A percentile compares a stretch with the other conserved stretches of the same genome.
These are phyloP conservation scores for Brettanomyces bruxellensis DNA, from an alignment of 805 yeast genomes.

Conservation along the genomic window DNA sequence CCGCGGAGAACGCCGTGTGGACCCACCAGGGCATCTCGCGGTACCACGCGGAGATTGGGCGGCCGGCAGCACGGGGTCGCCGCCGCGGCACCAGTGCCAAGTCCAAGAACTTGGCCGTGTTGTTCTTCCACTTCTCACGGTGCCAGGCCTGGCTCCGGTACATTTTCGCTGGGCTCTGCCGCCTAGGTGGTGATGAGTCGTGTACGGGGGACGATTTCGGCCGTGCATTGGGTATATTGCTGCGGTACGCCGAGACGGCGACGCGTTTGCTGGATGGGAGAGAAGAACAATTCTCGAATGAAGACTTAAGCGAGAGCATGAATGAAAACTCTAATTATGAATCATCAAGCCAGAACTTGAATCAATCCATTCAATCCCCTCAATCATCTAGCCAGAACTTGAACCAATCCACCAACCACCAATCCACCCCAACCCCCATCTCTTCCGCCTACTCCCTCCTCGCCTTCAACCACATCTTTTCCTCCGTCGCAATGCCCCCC, in stretches of 20 bases:
- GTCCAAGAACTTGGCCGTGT: conserved; percentile 51
- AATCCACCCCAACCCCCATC: too few species aligned
- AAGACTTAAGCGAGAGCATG: too few species aligned
- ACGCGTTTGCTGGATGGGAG: too few species aligned
- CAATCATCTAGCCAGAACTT: not conserved
- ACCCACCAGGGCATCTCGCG: conserved; percentile 26
- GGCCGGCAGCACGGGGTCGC: conserved; percentile 23
- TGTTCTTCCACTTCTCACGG: conserved; percentile 41
- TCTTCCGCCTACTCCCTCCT: conserved; percentile 3
- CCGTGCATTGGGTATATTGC: conserved; percentile 12
- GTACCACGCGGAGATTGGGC: conserved; percentile 33
- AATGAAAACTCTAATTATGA: too few species aligned
- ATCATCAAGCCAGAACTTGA: conserved; percentile 1
- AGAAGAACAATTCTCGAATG: too few species aligned
- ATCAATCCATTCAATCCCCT: not conserved
- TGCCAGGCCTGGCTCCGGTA: conserved; percentile 34
- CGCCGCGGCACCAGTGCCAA: conserved; percentile 46
- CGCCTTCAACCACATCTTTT: conserved; percentile 18
- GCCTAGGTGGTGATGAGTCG: conserved; percentile 28
- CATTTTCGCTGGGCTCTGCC: conserved; percentile 21
- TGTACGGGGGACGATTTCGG: too few species aligned
- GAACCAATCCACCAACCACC: too few species aligned
- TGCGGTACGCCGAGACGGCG: conserved; percentile 13
- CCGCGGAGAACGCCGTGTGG: conserved; percentile 31
- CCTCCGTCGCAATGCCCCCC: conserved; percentile 14